A percentile compares a stretch with the other conserved stretches of the same genome.
These are phyloP conservation scores for Clarireedia paspali DNA, from an alignment of 2,329 filamentous ascomycete species.

Conservation along the genomic window DNA sequence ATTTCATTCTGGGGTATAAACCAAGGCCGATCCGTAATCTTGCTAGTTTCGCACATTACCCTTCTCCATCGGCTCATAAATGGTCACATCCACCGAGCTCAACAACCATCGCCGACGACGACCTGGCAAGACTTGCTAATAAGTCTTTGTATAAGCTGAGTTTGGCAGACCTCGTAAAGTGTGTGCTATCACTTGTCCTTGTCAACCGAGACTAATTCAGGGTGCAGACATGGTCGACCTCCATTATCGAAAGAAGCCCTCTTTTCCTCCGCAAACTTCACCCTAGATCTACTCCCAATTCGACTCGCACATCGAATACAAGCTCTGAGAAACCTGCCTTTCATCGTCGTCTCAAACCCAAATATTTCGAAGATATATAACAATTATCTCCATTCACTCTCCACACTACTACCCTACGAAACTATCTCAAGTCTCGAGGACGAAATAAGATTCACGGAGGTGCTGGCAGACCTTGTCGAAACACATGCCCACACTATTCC, in stretches of 20 bases:
- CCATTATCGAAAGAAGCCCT: conserved; percentile 75
- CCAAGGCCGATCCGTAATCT: neutral
- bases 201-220: conserved; percentile 8
- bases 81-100: conserved; percentile 39
- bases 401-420: conserved; percentile 75
- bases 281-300: conserved; percentile 82
- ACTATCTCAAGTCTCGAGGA: conserved; percentile 71
- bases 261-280: conserved; percentile 90
- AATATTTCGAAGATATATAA: conserved; percentile 91
- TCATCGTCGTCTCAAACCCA: conserved; percentile 96
- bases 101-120: conserved; percentile 57
- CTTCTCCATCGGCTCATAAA: conserved; percentile 27
- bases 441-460: conserved; percentile 84
- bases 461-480: conserved; percentile 89
- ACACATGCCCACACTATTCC: conserved; percentile 94
- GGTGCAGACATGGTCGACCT: conserved; percentile 63
- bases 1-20: no score
- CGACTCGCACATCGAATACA: conserved; percentile 91
- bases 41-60: conserved; percentile 13
- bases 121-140: conserved; percentile 71
- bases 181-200: conserved; percentile 23
- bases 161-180: conserved; percentile 84
- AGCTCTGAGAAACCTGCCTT: conserved; percentile 85
- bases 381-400: conserved; percentile 91
- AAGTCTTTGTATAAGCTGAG: conserved; percentile 75